phyloP scores from a whole-genome alignment of 148 eudicot species.

The Tetragonia tetragonoides region DNA sequence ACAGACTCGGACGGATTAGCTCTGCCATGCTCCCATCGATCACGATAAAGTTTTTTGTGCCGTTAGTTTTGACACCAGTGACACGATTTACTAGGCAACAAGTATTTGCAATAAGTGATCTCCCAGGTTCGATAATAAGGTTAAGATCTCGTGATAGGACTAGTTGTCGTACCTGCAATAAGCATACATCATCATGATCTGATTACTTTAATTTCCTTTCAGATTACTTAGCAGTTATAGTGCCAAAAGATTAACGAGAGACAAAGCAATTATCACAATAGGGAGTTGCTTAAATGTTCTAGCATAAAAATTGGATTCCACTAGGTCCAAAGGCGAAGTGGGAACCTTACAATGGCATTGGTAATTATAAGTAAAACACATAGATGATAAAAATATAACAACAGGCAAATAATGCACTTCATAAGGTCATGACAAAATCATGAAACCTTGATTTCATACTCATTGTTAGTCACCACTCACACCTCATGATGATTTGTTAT shows the following conservation, averaged over 20 bases:
- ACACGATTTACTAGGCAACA: constrained; percentile 93
- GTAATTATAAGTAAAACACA: too few species aligned
- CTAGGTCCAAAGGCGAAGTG: too few species aligned
- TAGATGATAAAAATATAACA: too few species aligned
- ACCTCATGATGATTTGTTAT: not conserved
- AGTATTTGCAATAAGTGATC: constrained; percentile 89
- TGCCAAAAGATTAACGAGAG: not conserved
- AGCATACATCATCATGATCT: constrained; percentile 7
- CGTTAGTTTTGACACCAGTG: constrained; percentile 94
- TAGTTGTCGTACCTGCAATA: constrained; percentile 73
- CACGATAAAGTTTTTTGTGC: constrained; percentile 83
- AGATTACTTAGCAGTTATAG: not conserved
- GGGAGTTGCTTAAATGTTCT: too few species aligned
- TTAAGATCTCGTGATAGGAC: constrained; percentile 75
- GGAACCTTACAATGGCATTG: too few species aligned
- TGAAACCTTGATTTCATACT: too few species aligned
- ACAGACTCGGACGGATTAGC: constrained; percentile 94
- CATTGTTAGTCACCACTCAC: not conserved
- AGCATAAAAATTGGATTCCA: not conserved
- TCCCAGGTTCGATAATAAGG: constrained; percentile 94
- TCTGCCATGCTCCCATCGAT: constrained; percentile 99
- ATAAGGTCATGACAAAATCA: too few species aligned
- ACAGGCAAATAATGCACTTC: too few species aligned
- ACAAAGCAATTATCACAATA: not conserved
- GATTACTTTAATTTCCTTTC: not conserved